phyloP scores from a whole-genome alignment of 495 filamentous ascomycete genomes.

The Annulohypoxylon stygium region DNA sequence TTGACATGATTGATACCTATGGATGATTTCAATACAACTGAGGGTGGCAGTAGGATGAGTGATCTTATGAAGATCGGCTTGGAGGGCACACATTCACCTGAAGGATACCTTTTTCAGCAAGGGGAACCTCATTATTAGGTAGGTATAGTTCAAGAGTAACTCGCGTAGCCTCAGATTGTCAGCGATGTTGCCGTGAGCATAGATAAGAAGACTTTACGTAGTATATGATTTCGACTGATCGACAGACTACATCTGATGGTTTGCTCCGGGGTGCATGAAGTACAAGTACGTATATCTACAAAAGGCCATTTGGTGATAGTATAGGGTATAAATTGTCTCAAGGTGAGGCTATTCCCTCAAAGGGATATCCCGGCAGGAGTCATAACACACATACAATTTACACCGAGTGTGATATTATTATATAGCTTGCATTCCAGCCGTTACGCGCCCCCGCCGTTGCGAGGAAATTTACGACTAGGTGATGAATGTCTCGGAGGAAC shows the following conservation, averaged over 20 bases:
- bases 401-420: neutral
- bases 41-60: slow-evolving; percentile 3
- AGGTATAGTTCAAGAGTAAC: neutral
- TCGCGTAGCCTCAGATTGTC: neutral
- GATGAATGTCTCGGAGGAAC: slow-evolving; percentile 9
- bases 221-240: neutral
- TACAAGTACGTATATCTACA: slow-evolving; percentile 3
- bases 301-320: neutral
- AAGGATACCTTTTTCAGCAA: neutral
- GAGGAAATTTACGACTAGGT: neutral
- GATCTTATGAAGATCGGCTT: neutral
- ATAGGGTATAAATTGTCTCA: neutral
- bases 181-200: neutral
- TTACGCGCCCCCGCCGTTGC: neutral
- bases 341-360: neutral
- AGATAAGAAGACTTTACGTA: neutral
- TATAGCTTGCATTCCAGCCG: slow-evolving; percentile 13
- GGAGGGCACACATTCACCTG: neutral
- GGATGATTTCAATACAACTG: neutral
- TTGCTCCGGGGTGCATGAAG: neutral
- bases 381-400: neutral
- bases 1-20: no score
- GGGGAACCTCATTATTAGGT: neutral
- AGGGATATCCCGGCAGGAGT: neutral
- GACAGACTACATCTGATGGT: neutral